phyloP scores from a whole-genome alignment of 768 basidiomycete genomes.

The Mycena epipterygia region DNA sequence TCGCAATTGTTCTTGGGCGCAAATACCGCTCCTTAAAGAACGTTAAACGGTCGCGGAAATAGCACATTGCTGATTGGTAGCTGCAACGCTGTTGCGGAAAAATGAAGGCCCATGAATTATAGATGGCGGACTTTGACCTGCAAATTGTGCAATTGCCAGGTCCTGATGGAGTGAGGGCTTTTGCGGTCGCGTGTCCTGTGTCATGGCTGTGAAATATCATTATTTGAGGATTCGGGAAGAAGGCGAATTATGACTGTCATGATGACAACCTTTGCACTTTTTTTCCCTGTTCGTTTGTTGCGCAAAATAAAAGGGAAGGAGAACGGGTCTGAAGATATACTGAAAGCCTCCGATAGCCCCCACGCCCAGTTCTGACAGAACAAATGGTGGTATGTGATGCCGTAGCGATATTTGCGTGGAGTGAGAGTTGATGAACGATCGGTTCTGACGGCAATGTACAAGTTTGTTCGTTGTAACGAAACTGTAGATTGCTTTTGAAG shows the following conservation, averaged over 20 bases:
- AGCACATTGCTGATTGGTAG: conserved; percentile 9
- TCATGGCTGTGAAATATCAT: conserved; percentile 3
- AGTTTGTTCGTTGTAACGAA: neutral
- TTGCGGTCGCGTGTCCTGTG: neutral
- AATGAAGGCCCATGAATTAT: conserved; percentile 11
- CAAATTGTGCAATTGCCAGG: conserved; percentile 14
- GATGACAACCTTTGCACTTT: neutral
- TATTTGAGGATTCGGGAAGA: conserved; percentile 1
- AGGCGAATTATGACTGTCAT: neutral
- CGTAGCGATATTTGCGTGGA: neutral
- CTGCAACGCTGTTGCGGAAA: conserved; percentile 12
- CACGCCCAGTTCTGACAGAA: conserved; percentile 9
- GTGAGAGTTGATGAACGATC: conserved; percentile 3
- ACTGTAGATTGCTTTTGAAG: conserved; percentile 2
- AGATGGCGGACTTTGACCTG: conserved; percentile 7
- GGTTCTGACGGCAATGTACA: conserved; percentile 2
- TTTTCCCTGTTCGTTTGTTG: neutral
- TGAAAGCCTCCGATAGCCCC: conserved; percentile 10
- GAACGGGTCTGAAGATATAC: conserved; percentile 7
- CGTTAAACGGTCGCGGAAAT: neutral
- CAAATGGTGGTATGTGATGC: conserved; percentile 2
- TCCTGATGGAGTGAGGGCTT: conserved; percentile 9
- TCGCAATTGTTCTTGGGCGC: neutral
- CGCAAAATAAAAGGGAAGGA: conserved; percentile 8
- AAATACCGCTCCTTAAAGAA: conserved; percentile 4